Evolutionary conservation across 2,329 filamentous ascomycete genomes (phyloP).

Genomic region (Dryadomyces quercivorus): DNA sequence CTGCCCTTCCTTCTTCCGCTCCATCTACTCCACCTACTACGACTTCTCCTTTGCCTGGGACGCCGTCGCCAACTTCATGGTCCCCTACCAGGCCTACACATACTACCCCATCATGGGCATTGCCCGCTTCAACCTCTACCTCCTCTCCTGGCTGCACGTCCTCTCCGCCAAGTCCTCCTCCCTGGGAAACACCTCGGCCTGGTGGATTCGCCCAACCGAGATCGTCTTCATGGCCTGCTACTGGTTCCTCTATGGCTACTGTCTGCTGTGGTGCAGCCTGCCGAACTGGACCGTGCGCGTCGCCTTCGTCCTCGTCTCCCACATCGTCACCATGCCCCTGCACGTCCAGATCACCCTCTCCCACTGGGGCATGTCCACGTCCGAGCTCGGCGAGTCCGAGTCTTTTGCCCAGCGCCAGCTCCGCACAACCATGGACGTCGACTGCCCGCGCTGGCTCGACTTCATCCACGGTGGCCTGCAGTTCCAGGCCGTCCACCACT

Average conservation of each 20-base stretch:
- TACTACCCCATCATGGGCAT: slow-evolving; percentile 58
- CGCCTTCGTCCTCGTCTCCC: slow-evolving; percentile 49
- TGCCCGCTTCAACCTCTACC: slow-evolving; percentile 61
- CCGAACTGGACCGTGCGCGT: slow-evolving; percentile 46
- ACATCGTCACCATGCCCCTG: slow-evolving; percentile 54
- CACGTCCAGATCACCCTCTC: slow-evolving; percentile 62
- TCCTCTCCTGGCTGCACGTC: slow-evolving; percentile 54
- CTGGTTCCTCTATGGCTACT: slow-evolving; percentile 58
- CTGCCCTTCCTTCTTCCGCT: slow-evolving; percentile 51
- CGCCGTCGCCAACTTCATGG: slow-evolving; percentile 41
- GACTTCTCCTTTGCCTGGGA: slow-evolving; percentile 54
- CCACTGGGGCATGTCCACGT: slow-evolving; percentile 61
- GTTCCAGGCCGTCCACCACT: slow-evolving; percentile 60
- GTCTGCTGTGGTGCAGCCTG: slow-evolving; percentile 46
- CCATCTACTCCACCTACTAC: slow-evolving; percentile 53
- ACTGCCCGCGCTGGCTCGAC: slow-evolving; percentile 60
- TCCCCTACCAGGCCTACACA: slow-evolving; percentile 51
- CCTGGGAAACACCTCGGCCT: slow-evolving; percentile 43
- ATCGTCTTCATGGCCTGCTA: slow-evolving; percentile 50
- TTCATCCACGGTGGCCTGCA: slow-evolving; percentile 62
- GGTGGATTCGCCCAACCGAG: slow-evolving; percentile 58
- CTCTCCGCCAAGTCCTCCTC: slow-evolving; percentile 40
- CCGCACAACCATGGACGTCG: slow-evolving; percentile 62
- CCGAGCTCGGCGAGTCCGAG: slow-evolving; percentile 50
- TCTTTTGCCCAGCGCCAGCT: slow-evolving; percentile 59